A percentile compares a stretch with the other conserved stretches of the same genome.
These are phyloP conservation scores for Chernovozyma aurita DNA, from an alignment of 1,139 yeast genomes.

Conservation along the genomic window DNA sequence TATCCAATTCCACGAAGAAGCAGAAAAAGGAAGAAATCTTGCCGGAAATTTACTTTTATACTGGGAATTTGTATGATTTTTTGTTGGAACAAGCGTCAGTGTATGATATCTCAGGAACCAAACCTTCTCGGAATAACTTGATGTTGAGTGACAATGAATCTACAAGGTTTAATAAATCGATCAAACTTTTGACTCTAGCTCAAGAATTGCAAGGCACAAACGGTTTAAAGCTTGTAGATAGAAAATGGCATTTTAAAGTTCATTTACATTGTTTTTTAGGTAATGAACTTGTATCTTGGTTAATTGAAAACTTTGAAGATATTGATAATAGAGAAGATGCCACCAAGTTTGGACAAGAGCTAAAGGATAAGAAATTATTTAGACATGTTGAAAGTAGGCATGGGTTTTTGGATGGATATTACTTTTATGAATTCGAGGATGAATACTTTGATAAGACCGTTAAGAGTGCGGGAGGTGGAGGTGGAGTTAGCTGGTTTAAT, in stretches of 20 bases:
- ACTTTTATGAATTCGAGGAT: constrained; percentile 70
- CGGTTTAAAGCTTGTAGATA: constrained; percentile 61
- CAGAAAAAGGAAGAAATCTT: constrained; percentile 49
- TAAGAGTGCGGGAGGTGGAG: constrained; percentile 7
- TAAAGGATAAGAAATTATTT: constrained; percentile 71
- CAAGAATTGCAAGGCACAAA: constrained; percentile 65
- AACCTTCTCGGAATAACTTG: constrained; percentile 28
- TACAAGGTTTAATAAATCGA: constrained; percentile 30
- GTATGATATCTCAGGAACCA: constrained; percentile 18
- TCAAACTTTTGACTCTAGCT: constrained; percentile 46
- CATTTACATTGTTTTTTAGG: constrained; percentile 83
- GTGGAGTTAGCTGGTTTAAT: constrained; percentile 28
- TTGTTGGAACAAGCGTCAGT: constrained; percentile 31
- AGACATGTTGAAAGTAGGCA: constrained; percentile 81
- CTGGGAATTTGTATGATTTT: constrained; percentile 76
- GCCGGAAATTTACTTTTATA: constrained; percentile 81
- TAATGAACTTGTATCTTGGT: constrained; percentile 81
- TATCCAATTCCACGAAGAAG: constrained; percentile 8
- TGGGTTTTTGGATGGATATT: constrained; percentile 86
- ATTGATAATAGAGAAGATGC: constrained; percentile 82
- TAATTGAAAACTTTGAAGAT: constrained; percentile 72
- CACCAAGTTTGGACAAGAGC: constrained; percentile 65
- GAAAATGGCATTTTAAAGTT: constrained; percentile 87
- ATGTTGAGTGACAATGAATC: constrained; percentile 26
- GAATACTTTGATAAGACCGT: constrained; percentile 44